These are phyloP conservation scores for Tolypocladium guangdongense DNA, from an alignment of 2,329 filamentous ascomycete species.

Conservation along the genomic window DNA sequence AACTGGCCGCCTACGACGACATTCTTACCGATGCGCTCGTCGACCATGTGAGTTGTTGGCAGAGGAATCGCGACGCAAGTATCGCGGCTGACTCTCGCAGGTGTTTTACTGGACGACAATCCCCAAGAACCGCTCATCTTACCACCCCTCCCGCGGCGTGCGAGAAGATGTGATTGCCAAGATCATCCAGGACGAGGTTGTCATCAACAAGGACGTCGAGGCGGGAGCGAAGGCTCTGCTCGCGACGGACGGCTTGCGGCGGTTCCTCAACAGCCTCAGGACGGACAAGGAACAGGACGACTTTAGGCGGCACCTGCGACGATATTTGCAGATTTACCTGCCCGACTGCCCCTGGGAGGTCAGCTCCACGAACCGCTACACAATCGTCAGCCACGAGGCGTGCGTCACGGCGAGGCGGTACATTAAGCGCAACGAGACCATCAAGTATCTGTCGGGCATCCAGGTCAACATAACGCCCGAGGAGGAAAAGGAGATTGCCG, in stretches of 20 bases:
- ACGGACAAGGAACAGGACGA: constrained; percentile 75
- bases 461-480: constrained; percentile 87
- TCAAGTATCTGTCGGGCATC: constrained; percentile 86
- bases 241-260: constrained; percentile 59
- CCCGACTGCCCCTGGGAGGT: constrained; percentile 95
- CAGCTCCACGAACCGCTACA: constrained; percentile 84
- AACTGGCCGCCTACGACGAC: constrained; percentile 90
- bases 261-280: constrained; percentile 56
- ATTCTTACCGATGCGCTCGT: constrained; percentile 89
- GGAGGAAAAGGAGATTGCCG: constrained; percentile 73
- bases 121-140: constrained; percentile 84
- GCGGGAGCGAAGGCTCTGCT: constrained; percentile 65
- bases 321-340: constrained; percentile 87
- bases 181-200: constrained; percentile 53
- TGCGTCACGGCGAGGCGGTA: constrained; percentile 69
- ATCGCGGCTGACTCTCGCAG: constrained; percentile 33
- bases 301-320: constrained; percentile 74
- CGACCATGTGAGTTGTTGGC: constrained; percentile 63
- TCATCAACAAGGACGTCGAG: constrained; percentile 61
- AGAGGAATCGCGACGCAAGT: background rate
- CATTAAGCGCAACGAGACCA: constrained; percentile 71
- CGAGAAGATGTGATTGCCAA: constrained; percentile 51
- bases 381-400: constrained; percentile 81
- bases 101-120: constrained; percentile 95
- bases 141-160: constrained; percentile 73